Evolutionary conservation across 805 yeast genomes (phyloP).

Genomic region (Metschnikowia lunata): DNA sequence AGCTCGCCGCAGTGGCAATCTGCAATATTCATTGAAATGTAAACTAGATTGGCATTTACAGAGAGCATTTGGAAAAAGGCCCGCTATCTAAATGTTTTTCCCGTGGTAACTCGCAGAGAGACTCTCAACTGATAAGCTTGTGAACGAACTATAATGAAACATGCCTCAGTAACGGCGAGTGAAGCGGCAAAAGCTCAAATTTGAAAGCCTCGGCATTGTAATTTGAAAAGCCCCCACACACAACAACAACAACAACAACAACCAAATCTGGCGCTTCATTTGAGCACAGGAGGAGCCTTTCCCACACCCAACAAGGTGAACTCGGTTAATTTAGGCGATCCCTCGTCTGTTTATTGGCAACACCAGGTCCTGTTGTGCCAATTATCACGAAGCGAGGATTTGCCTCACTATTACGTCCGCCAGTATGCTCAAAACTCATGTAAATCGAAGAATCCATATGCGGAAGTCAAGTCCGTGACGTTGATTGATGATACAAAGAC

Average conservation of each 20-base stretch:
- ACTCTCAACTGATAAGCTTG: too few species aligned
- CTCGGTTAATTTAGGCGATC: conserved; percentile 31
- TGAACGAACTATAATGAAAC: too few species aligned
- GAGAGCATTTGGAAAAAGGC: too few species aligned
- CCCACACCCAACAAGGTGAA: conserved; percentile 24
- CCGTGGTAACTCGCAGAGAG: too few species aligned
- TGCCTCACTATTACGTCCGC: conserved; percentile 80
- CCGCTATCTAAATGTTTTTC: too few species aligned
- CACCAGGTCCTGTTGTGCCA: conserved; percentile 74
- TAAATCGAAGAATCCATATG: conserved; percentile 37
- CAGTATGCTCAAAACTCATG: conserved; percentile 70
- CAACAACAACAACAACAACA: conserved; percentile 3
- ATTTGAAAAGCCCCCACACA: too few species aligned
- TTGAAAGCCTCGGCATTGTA: too few species aligned
- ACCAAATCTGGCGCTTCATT: conserved; percentile 9
- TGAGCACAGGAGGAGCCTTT: conserved; percentile 15
- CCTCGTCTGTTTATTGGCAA: conserved; percentile 60
- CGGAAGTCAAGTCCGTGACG: conserved; percentile 34
- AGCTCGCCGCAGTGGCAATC: too few species aligned
- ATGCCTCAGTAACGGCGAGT: too few species aligned
- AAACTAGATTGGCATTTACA: too few species aligned
- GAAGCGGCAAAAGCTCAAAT: too few species aligned
- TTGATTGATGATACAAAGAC: conserved; percentile 41
- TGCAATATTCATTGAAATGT: too few species aligned
- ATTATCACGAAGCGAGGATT: conserved; percentile 57